Evolutionary conservation across 257 asterid genomes (phyloP), one percentile per base, ranked within the genome.

Genomic region (Orobanche coerulescens): DNA sequence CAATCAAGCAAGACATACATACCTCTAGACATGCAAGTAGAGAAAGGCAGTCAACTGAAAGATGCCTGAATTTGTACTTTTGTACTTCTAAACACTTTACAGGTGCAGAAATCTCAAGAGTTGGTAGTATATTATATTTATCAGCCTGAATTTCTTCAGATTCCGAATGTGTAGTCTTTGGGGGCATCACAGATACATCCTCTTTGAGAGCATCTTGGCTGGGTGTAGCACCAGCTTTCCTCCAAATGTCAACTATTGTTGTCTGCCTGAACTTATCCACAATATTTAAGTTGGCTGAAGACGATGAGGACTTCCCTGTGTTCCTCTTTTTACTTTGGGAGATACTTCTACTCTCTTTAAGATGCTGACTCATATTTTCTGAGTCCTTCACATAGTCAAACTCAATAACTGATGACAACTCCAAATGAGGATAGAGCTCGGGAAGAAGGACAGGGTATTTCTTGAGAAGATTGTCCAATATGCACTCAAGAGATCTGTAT

Each of bases 51-150:
- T 79, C 84, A 46, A 75, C 75, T 50, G 70, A 75, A 75, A 88
- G 88, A 67, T 88, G 94, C 86, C 96, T 82, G 83, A 85, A 83
- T 56, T 81, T 88, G 82, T 75, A 58, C 66, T 73, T 78, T 68
- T 88, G 96, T 52, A 79, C 78, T 73, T 85, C 94, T 48, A 88
- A 66, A 62, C 60, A 67, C 78, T 73, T 79, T 25, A 71, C 57
- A 65, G 79, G 78, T 28, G 78, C 75, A 66, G 84, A 85, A 39
- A 85, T 62, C 61, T 88, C 90, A 31, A 85, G 33, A 65, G 39
- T 49, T 62, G 65, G 70, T 34, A 74, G 62, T 13, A 67, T 19
- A 61, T 64, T 73, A 42, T 57, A 68, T 66, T 70, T 79, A 61
- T 73, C 65, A 56, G 76, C 62, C 64, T 66, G 79, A 72, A 66